phyloP scores from a whole-genome alignment of 768 basidiomycete species.

The Kwoniella mangroviensis region DNA sequence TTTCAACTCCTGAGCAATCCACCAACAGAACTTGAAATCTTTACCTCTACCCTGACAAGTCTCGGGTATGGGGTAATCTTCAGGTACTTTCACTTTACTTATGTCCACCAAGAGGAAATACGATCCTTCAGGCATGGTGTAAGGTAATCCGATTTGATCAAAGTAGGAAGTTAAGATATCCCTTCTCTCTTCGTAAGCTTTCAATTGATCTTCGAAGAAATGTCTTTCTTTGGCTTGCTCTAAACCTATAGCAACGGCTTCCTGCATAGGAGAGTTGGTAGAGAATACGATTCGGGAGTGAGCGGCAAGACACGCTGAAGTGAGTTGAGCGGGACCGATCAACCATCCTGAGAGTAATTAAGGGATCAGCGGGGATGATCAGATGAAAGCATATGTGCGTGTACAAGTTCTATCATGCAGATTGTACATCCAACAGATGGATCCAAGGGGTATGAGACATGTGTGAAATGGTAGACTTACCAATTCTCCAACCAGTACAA shows the following conservation, averaged over 20 bases:
- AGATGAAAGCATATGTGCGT: background rate
- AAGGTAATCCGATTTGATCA: slow-evolving; percentile 79
- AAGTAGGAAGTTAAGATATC: slow-evolving; percentile 76
- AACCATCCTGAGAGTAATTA: slow-evolving; percentile 73
- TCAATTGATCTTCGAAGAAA: slow-evolving; percentile 77
- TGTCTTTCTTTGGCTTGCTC: slow-evolving; percentile 73
- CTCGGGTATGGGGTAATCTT: slow-evolving; percentile 79
- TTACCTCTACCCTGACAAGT: slow-evolving; percentile 76
- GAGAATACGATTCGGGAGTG: slow-evolving; percentile 94
- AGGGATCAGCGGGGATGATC: background rate
- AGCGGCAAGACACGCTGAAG: slow-evolving; percentile 83
- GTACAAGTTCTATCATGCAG: background rate
- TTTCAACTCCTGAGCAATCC: slow-evolving; percentile 84
- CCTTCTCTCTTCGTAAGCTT: slow-evolving; percentile 80
- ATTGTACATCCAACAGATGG: too few relatives aligned
- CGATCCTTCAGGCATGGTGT: slow-evolving; percentile 83
- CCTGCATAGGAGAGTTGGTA: slow-evolving; percentile 91
- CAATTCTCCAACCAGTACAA: slow-evolving; percentile 92
- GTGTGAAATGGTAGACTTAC: slow-evolving; percentile 32
- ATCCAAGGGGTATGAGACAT: too few relatives aligned
- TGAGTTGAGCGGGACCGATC: slow-evolving; percentile 81
- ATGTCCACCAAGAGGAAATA: slow-evolving; percentile 77
- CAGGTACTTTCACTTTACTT: slow-evolving; percentile 71
- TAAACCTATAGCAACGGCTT: slow-evolving; percentile 86
- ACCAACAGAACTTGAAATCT: slow-evolving; percentile 96